Conservation (phyloP, 2,329 filamentous ascomycete species). For the Diaporthe velutina region DNA sequence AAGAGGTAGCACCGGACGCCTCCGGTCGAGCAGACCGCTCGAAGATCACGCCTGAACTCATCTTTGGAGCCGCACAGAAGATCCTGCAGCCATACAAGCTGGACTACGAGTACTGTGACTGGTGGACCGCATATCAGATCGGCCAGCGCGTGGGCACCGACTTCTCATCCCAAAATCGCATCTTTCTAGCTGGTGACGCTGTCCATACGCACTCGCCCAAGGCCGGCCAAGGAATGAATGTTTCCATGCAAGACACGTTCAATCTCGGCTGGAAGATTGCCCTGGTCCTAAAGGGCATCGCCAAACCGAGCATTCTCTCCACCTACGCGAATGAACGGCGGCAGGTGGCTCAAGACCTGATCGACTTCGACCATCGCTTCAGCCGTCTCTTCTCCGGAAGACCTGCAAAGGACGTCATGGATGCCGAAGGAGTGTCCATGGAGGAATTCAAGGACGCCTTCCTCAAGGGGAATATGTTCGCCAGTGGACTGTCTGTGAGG, state of each 20-base stretch:
- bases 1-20: constrained; percentile 57
- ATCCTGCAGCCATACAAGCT: constrained; percentile 78
- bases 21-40: constrained; percentile 66
- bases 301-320: constrained; percentile 56
- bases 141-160: constrained; percentile 72
- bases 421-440: constrained; percentile 72
- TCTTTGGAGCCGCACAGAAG: constrained; percentile 72
- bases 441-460: constrained; percentile 73
- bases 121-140: constrained; percentile 78
- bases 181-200: constrained; percentile 80
- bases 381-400: constrained; percentile 67
- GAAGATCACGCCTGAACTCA: constrained; percentile 72
- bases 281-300: constrained; percentile 58
- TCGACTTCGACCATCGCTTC: constrained; percentile 72
- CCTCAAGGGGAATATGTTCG: constrained; percentile 70
- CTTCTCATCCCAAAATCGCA: constrained; percentile 67
- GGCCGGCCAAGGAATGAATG: constrained; percentile 80
- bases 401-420: constrained; percentile 71
- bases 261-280: constrained; percentile 71
- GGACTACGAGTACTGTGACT: constrained; percentile 73
- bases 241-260: constrained; percentile 75
- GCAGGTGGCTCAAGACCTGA: constrained; percentile 74
- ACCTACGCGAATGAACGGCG: constrained; percentile 68
- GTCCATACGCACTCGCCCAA: constrained; percentile 70
- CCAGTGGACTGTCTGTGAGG: constrained; percentile 60